Evolutionary conservation across 441 rosid species (phyloP), one percentile per base, ranked within the genome.

Genomic region (Adansonia madagascariensis): DNA sequence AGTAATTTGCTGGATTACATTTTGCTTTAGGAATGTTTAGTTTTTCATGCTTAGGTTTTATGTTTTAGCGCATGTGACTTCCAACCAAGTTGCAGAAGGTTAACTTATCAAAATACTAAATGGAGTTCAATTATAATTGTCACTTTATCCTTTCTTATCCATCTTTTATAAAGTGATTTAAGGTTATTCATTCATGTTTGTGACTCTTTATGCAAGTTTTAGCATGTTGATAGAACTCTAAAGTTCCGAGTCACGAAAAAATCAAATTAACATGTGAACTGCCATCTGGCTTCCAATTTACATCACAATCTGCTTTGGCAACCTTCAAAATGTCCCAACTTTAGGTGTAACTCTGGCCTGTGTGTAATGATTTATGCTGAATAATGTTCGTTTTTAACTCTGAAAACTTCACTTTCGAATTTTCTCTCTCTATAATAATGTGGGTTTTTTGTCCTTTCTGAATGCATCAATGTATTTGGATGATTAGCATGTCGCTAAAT

Each of bases 21-120:
- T 55, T 2, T 11, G 17, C 31, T 17, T n/a, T 53, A 68, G 56
- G 41, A 68, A 35, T n/a, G 18, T 39, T 39, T 20, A 17, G n/a
- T 6, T 72, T 43, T 72, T 72, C 27, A 55, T 39, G 50, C 35
- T 7, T 41, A 12, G 64, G 50, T 39, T 41, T 72, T 55, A 72
- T 56, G 35, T n/a, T 53, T 9, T 71, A 35, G 62, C 9, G 61
- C 61, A 71, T 71, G 62, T 52, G 61, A 52, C 74, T 70, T 49
- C 53, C 43, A 12, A 27, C 12, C 66, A 62, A 14, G 44, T 12
- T 46, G 49, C 75, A 4, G 31, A 27, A 0, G 31, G 31, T 27
- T 27, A 27, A 27, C 31, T 27, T 27, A 27, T 27, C 31, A 27
- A 27, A 27, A 27, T 27, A 27, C 31, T 27, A 27, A 11, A 46